Percentiles rank a stretch among this genome's conserved stretches.
These are phyloP conservation scores for Perkinsus olseni DNA, from an alignment of 169 alveolate species.

Conservation along the genomic window DNA sequence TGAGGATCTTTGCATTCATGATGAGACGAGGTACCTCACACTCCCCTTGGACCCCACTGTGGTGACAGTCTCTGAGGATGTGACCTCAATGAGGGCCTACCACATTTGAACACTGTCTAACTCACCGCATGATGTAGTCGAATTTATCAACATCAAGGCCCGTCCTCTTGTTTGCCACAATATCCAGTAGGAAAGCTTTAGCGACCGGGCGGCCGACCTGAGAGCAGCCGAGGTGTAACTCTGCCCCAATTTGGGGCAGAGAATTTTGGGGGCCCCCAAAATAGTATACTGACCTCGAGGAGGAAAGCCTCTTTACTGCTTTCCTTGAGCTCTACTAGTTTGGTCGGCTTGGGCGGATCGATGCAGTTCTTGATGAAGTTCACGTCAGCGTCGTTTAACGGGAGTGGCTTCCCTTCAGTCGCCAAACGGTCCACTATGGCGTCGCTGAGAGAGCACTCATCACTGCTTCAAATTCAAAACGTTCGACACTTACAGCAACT, in stretches of 20 bases:
- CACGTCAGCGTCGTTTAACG: neutral
- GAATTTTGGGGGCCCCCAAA: too few species aligned
- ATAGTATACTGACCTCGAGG: slow-evolving; percentile 27
- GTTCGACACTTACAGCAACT: neutral
- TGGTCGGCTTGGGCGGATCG: neutral
- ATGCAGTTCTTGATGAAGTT: neutral
- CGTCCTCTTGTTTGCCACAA: slow-evolving; percentile 68
- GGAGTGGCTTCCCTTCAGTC: neutral
- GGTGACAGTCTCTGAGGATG: slow-evolving; percentile 24
- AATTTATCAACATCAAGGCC: slow-evolving; percentile 77
- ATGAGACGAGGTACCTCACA: slow-evolving; percentile 21
- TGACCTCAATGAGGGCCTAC: slow-evolving; percentile 42
- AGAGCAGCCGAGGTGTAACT: too few species aligned
- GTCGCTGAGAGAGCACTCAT: neutral
- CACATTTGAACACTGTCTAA: neutral
- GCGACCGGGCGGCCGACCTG: neutral
- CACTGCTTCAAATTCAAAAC: neutral
- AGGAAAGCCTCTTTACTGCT: slow-evolving; percentile 9
- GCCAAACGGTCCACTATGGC: neutral
- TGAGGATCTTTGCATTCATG: neutral
- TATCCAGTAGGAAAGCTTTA: slow-evolving; percentile 50
- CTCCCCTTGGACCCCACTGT: slow-evolving; percentile 28
- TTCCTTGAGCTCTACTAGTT: neutral
- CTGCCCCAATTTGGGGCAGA: too few species aligned
- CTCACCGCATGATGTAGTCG: slow-evolving; percentile 75